Base-by-base conservation (phyloP, 805 yeast genomes). In the Pichia scutulata region DNA sequence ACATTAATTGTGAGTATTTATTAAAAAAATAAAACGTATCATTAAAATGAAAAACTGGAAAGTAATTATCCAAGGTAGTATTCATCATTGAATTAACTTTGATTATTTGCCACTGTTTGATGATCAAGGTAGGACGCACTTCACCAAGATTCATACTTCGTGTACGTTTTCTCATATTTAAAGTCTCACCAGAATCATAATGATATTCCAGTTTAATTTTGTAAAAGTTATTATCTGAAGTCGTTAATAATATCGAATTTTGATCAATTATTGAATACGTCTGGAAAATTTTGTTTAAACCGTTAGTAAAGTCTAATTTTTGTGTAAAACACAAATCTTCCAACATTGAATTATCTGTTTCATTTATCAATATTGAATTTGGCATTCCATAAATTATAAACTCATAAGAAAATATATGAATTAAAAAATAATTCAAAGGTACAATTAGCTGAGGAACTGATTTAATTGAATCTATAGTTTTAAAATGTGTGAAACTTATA, bases 361-460 rank as follows among this genome's bases (percentile, higher is more conserved):
- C 36, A 30, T 30, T 30, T 14, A 30, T 14, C 18, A 30, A 30
- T 16, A 14, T 14, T 30, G 36, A 3, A 30, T 30, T 30, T 30
- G 36, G 36, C 36, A 30, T 14, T 14, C 36, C 36, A 14, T 14
- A 14, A 30, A 30, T 30, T 30, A 30, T 30, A 14, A 30, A 14
- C 14, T 30, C 8, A 30, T 30, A 7, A 4, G 36, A 30, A 16
- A 30, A 30, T 14, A 30, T 16, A 30, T 30, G 36, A 8, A 61
- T 33, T 16, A 53, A 39, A 4, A 58, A 59, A 16, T 50, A 25
- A 1, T 47, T 22, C 16, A 61, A 39, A 7, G 64, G 55, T 2
- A 60, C 47, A 1, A 46, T 46, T 13, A 56, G 10, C 18, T 30
- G 36, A 14, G 36, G 36, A 14, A 30, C 3, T 16, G 36, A 16